These are phyloP conservation scores for Coix lacrymajobi DNA, from an alignment of 176 grass and related monocot species.

Conservation along the genomic window DNA sequence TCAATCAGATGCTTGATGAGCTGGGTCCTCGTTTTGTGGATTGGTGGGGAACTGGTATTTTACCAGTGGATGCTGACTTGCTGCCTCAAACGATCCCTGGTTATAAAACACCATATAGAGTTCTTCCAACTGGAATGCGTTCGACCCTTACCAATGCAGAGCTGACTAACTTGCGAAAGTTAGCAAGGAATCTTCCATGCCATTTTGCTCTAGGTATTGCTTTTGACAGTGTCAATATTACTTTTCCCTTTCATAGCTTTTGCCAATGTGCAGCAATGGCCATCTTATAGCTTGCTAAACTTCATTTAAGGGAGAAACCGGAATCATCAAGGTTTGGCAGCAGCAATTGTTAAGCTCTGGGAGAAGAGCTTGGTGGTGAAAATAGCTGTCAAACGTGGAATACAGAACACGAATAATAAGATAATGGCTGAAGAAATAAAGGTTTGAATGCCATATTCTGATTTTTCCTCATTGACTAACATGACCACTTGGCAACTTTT, in stretches of 20 bases:
- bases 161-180: constrained; percentile 67
- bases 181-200: constrained; percentile 71
- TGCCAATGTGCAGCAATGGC: neutral
- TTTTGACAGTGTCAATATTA: constrained; percentile 12
- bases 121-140: constrained; percentile 84
- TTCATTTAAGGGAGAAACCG: constrained; percentile 82
- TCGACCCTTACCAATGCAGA: constrained; percentile 68
- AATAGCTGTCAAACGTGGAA: constrained; percentile 88
- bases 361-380: constrained; percentile 93
- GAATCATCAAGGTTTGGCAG: constrained; percentile 84
- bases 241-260: neutral
- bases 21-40: constrained; percentile 80
- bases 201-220: constrained; percentile 95
- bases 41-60: constrained; percentile 81
- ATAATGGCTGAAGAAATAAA: constrained; percentile 95
- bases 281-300: constrained; percentile 28
- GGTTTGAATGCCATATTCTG: constrained; percentile 34
- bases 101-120: constrained; percentile 85
- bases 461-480: neutral
- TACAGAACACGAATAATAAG: constrained; percentile 93
- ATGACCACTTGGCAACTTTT: neutral
- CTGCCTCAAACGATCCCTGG: constrained; percentile 68
- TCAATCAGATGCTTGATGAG: constrained; percentile 77
- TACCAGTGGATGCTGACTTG: constrained; percentile 87
- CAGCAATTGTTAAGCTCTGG: constrained; percentile 88